Evolutionary conservation across 257 asterid species (phyloP).

Genomic region (Lithospermum erythrorhizon): DNA sequence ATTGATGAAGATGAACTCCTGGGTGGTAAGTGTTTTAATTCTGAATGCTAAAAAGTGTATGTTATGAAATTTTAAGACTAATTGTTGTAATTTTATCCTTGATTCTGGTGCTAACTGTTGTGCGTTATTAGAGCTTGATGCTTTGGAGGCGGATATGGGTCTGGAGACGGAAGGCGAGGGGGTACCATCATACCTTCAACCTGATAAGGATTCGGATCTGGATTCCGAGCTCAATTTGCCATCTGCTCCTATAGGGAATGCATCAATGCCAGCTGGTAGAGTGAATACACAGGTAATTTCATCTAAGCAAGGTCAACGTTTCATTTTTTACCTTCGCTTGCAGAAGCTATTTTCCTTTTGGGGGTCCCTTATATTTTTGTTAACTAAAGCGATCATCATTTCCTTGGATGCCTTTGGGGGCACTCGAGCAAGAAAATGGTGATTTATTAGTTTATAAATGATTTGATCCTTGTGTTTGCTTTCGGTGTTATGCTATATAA

Average conservation of each 20-base stretch:
- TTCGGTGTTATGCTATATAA: too few relatives aligned
- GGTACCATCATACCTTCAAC: constrained; percentile 89
- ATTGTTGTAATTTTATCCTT: background rate
- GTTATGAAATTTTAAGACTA: background rate
- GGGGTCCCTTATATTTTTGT: too few relatives aligned
- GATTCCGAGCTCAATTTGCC: constrained; percentile 84
- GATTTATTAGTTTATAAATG: too few relatives aligned
- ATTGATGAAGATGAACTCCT: constrained; percentile 90
- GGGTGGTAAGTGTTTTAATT: constrained; percentile 60
- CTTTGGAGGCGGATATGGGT: constrained; percentile 97
- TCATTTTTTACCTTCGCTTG: too few relatives aligned
- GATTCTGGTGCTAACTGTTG: constrained; percentile 3
- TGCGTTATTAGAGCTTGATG: constrained; percentile 75
- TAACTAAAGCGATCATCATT: too few relatives aligned
- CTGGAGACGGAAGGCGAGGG: constrained; percentile 80
- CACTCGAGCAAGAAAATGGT: too few relatives aligned
- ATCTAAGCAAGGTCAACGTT: too few relatives aligned
- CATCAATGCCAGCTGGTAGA: constrained; percentile 41
- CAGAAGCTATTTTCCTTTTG: too few relatives aligned
- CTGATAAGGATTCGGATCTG: constrained; percentile 66
- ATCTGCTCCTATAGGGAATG: constrained; percentile 80
- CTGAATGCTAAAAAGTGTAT: background rate
- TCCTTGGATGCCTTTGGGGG: too few relatives aligned
- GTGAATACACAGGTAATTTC: constrained; percentile 50
- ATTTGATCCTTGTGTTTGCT: background rate